Evolutionary conservation across 1,284 basidiomycete species (phyloP).

Genomic region (Pascua guehoae): DNA sequence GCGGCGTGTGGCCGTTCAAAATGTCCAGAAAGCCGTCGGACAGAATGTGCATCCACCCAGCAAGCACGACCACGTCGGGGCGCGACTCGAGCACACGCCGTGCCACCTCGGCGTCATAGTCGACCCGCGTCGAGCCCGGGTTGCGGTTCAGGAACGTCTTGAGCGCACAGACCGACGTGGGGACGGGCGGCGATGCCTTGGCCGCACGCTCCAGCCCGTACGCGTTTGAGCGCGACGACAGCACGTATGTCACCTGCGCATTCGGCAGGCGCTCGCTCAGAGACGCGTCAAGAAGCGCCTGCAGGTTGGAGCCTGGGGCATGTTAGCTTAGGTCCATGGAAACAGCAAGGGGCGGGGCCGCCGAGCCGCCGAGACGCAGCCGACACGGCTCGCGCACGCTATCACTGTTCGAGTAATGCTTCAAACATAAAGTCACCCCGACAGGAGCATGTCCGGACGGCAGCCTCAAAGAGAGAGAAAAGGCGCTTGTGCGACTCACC

Average conservation of each 20-base stretch:
- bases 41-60: slow-evolving; percentile 97
- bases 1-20: slow-evolving; percentile 37
- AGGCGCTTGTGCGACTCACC: slow-evolving; percentile 53
- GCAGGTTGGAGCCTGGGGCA: slow-evolving; percentile 79
- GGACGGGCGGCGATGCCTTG: slow-evolving; percentile 67
- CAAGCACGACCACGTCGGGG: slow-evolving; percentile 86
- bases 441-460: neutral
- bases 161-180: slow-evolving; percentile 76
- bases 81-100: slow-evolving; percentile 59
- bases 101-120: slow-evolving; percentile 85
- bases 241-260: slow-evolving; percentile 70
- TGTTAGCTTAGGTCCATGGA: slow-evolving; percentile 16
- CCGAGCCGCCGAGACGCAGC: neutral
- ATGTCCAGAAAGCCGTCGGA: slow-evolving; percentile 54
- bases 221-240: slow-evolving; percentile 90
- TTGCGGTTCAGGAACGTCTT: slow-evolving; percentile 77
- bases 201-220: slow-evolving; percentile 80
- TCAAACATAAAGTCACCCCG: too few species aligned
- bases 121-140: slow-evolving; percentile 68
- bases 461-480: too few species aligned
- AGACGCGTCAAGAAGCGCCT: slow-evolving; percentile 89
- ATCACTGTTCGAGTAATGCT: too few species aligned
- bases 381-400: too few species aligned
- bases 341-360: neutral
- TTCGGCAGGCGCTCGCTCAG: slow-evolving; percentile 58